Percentiles rank a stretch among this genome's conserved stretches.
phyloP scores from a whole-genome alignment of 495 filamentous ascomycete genomes.

The Penicillium paradoxum region DNA sequence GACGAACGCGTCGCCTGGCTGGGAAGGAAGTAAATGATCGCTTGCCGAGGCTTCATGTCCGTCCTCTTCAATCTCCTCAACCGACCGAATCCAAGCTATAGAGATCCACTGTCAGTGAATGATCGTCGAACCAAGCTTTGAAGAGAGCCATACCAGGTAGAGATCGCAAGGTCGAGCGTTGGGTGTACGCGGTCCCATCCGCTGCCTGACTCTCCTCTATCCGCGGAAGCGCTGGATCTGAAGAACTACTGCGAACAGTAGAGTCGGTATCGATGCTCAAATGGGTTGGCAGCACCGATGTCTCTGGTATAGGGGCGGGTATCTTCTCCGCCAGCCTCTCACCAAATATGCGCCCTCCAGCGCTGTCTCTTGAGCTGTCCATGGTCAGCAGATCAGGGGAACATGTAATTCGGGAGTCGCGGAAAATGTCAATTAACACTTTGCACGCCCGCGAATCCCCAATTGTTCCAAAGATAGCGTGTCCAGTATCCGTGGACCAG shows the following conservation, averaged over 20 bases:
- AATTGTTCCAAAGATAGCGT: not conserved
- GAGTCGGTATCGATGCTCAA: slow-evolving; percentile 23
- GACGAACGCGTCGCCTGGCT: slow-evolving; percentile 48
- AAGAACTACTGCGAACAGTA: slow-evolving; percentile 16
- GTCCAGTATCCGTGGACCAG: not conserved
- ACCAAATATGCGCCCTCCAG: slow-evolving; percentile 8
- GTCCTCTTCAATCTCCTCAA: slow-evolving; percentile 25
- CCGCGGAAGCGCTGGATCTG: slow-evolving; percentile 17
- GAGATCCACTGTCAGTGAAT: slow-evolving; percentile 9
- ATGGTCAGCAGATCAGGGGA: slow-evolving; percentile 5
- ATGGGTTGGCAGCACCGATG: slow-evolving; percentile 5
- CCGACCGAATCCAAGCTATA: slow-evolving; percentile 39
- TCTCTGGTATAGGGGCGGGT: slow-evolving; percentile 3
- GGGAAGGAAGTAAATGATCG: slow-evolving; percentile 34
- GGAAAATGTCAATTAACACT: slow-evolving; percentile 11
- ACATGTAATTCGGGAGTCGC: slow-evolving; percentile 9
- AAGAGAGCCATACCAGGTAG: slow-evolving; percentile 27
- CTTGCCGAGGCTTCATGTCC: slow-evolving; percentile 28
- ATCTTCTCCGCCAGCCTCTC: slow-evolving; percentile 22
- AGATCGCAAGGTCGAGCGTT: slow-evolving; percentile 20
- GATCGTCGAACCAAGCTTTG: not conserved
- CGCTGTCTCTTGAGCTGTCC: slow-evolving; percentile 17
- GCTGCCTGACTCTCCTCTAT: slow-evolving; percentile 15
- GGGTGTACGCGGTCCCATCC: slow-evolving; percentile 12
- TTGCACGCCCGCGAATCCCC: slow-evolving; percentile 11